Evolutionary conservation across 1,139 yeast species (phyloP).

Genomic region (Groenewaldozyma sp.): DNA sequence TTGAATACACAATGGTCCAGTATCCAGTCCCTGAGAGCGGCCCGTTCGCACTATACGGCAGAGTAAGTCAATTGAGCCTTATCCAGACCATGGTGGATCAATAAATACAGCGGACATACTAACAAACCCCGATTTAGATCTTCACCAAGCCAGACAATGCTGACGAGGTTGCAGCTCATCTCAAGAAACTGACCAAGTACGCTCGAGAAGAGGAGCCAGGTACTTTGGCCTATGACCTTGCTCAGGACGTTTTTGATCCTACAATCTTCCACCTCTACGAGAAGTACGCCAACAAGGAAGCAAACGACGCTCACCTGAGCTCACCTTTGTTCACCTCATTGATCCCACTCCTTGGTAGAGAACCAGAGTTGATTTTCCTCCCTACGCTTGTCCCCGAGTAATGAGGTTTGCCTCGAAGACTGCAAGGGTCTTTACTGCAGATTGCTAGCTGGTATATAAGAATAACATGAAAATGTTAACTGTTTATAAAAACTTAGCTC

Average conservation of each 20-base stretch:
- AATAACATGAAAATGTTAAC: too few relatives aligned
- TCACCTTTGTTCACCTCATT: neutral
- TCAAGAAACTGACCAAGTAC: neutral
- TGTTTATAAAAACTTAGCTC: too few relatives aligned
- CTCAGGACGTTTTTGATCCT: neutral
- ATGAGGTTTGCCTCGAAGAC: too few relatives aligned
- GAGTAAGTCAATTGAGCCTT: too few relatives aligned
- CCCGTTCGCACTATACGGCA: neutral
- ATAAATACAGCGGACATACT: too few relatives aligned
- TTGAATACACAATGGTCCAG: neutral
- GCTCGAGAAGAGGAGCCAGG: neutral
- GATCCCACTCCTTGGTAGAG: neutral
- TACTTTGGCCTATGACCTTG: neutral
- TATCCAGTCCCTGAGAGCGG: neutral
- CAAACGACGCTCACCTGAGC: neutral
- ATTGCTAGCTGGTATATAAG: too few relatives aligned
- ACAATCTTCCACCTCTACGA: neutral
- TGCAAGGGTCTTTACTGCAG: too few relatives aligned
- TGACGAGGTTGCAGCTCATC: neutral
- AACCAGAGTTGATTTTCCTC: neutral
- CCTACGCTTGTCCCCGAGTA: too few relatives aligned
- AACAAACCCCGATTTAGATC: too few relatives aligned
- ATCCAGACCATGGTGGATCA: constrained; percentile 1
- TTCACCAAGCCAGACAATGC: neutral
- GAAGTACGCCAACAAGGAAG: neutral